Evolutionary conservation across 495 filamentous ascomycete species (phyloP).

Genomic region (Penicillium verhagenii): DNA sequence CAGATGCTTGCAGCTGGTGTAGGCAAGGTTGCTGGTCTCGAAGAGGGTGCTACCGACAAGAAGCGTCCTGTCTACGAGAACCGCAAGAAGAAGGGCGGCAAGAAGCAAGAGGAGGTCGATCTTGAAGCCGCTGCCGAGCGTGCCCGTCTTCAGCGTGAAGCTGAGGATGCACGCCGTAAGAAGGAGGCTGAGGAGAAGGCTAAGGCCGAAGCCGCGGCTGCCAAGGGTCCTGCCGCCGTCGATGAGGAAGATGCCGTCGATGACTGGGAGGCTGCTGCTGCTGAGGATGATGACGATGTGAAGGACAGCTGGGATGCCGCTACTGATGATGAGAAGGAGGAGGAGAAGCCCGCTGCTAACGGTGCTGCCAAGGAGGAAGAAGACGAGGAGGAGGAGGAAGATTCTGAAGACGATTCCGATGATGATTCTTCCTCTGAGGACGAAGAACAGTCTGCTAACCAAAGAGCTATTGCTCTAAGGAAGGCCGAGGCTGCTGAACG

Average conservation of each 20-base stretch:
- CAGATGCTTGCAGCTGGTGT: constrained; percentile 91
- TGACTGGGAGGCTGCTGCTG: constrained; percentile 87
- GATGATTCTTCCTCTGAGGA: constrained; percentile 63
- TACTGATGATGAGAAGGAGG: constrained; percentile 74
- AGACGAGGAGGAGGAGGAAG: constrained; percentile 38
- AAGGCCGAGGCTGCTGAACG: constrained; percentile 92
- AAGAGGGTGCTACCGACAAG: constrained; percentile 63
- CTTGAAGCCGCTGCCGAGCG: constrained; percentile 62
- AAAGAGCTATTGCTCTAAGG: constrained; percentile 65
- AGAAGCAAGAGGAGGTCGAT: constrained; percentile 66
- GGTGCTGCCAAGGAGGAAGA: constrained; percentile 24
- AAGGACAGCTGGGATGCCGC: constrained; percentile 96
- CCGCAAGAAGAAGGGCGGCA: constrained; percentile 72
- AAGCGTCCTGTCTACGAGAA: constrained; percentile 72
- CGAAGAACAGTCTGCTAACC: constrained; percentile 65
- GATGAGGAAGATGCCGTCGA: constrained; percentile 65
- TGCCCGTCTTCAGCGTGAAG: constrained; percentile 60
- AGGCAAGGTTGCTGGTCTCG: constrained; percentile 70
- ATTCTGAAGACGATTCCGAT: constrained; percentile 55
- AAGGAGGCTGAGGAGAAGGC: constrained; percentile 65
- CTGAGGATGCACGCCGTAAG: constrained; percentile 68
- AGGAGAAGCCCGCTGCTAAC: constrained; percentile 37
- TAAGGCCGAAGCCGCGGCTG: constrained; percentile 59
- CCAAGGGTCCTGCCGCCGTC: constrained; percentile 50
- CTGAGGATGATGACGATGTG: constrained; percentile 71